phyloP scores from a whole-genome alignment of 768 basidiomycete species.

The Cubamyces sp. region DNA sequence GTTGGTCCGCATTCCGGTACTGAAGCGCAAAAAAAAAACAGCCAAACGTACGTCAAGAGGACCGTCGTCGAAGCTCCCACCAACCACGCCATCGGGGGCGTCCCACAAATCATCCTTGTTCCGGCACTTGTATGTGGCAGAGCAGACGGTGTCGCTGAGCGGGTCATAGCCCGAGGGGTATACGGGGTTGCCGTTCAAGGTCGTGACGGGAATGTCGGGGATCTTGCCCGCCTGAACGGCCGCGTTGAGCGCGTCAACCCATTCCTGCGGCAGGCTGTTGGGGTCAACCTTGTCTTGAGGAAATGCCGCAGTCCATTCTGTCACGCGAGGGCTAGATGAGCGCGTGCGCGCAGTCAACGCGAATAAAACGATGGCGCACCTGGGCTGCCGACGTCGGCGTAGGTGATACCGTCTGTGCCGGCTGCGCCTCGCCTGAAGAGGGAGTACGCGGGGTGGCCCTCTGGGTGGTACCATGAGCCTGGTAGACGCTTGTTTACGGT shows the following conservation, averaged over 20 bases:
- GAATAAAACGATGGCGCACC: conserved; percentile 42
- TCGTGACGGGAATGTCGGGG: conserved; percentile 64
- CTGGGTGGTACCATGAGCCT: conserved; percentile 61
- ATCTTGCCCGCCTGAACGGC: conserved; percentile 74
- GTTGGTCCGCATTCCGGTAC: conserved; percentile 33
- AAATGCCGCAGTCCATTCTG: conserved; percentile 68
- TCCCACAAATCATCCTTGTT: conserved; percentile 64
- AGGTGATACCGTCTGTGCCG: conserved; percentile 49
- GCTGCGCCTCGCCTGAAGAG: conserved; percentile 61
- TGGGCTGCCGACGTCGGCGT: conserved; percentile 61
- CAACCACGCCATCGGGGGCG: conserved; percentile 71
- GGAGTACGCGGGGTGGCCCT: conserved; percentile 59
- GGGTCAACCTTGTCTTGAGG: conserved; percentile 50
- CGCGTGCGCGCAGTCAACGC: not conserved
- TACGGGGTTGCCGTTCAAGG: conserved; percentile 36
- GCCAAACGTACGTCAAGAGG: conserved; percentile 52
- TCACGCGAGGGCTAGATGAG: not conserved
- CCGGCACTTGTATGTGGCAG: conserved; percentile 71
- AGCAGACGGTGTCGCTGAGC: conserved; percentile 63
- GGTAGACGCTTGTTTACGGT: conserved; percentile 32
- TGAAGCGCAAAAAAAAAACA: conserved; percentile 34
- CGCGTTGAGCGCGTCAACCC: conserved; percentile 71
- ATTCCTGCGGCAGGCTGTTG: conserved; percentile 59
- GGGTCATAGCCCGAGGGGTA: conserved; percentile 48
- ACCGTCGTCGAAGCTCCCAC: conserved; percentile 80